A percentile compares a stretch with the other conserved stretches of the same genome.
phyloP scores from a whole-genome alignment of 148 eudicot species.

The Cornus controversa region DNA sequence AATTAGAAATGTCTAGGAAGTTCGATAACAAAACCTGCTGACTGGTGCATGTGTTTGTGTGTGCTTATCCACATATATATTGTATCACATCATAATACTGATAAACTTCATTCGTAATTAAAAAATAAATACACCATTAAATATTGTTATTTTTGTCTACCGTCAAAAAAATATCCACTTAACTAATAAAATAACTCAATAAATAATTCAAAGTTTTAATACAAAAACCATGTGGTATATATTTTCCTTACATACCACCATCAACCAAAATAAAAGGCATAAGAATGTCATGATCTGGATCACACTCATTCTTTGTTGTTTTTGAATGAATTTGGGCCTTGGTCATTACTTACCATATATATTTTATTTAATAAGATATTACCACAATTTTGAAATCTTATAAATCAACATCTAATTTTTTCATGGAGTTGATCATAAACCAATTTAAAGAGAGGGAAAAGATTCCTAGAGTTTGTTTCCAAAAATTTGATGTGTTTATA shows the following conservation, averaged over 20 bases:
- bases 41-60: neutral
- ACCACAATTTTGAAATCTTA: neutral
- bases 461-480: neutral
- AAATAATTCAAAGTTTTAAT: too few relatives aligned
- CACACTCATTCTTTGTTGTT: neutral
- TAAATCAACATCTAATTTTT: neutral
- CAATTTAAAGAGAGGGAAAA: neutral
- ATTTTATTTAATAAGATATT: too few relatives aligned
- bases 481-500: too few relatives aligned
- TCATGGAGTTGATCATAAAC: neutral
- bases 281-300: neutral
- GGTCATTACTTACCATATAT: neutral
- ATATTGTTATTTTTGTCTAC: neutral
- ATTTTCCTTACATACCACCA: neutral
- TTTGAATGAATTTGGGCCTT: neutral
- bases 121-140: neutral
- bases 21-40: neutral
- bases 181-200: neutral
- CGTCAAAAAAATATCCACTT: neutral
- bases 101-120: neutral
- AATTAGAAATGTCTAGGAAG: constrained; percentile 14
- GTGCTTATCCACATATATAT: neutral
- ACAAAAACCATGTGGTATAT: neutral
- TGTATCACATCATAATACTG: neutral
- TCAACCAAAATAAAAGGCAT: neutral